A percentile compares a stretch with the other conserved stretches of the same genome.
Evolutionary conservation across 371 early-diverging fungal genomes (phyloP).

Genomic region (Mucor velutinosus): DNA sequence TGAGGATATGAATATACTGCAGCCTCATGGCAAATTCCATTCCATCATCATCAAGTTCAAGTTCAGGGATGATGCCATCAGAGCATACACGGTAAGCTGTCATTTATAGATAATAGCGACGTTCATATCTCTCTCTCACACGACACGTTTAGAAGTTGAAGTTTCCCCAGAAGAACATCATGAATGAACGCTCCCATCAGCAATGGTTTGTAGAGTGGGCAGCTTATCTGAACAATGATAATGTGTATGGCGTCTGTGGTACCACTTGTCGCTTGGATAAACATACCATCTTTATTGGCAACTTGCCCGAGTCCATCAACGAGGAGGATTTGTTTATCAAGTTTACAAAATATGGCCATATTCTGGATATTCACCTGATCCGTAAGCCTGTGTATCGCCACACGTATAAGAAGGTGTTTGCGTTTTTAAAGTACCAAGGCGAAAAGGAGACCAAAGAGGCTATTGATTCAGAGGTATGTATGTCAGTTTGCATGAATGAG

Average conservation of each 20-base stretch:
- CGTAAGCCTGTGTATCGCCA: constrained; percentile 24
- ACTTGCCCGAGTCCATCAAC: constrained; percentile 59
- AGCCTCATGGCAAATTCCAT: constrained; percentile 46
- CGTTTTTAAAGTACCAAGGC: constrained; percentile 68
- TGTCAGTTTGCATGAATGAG: no score
- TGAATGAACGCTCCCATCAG: background rate
- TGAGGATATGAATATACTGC: constrained; percentile 69
- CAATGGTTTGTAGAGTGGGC: constrained; percentile 77
- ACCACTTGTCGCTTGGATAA: constrained; percentile 42
- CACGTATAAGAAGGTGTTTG: constrained; percentile 49
- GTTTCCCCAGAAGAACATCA: background rate
- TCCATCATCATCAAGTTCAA: constrained; percentile 75
- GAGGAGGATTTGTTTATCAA: constrained; percentile 45
- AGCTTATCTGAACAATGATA: constrained; percentile 43
- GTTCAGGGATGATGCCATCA: constrained; percentile 83
- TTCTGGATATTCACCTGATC: constrained; percentile 56
- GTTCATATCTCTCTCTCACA: no score
- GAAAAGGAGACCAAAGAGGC: constrained; percentile 55
- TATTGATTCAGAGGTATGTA: constrained; percentile 64
- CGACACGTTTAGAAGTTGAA: constrained; percentile 4
- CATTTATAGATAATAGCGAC: background rate
- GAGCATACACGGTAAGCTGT: constrained; percentile 62
- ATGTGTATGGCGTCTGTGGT: background rate
- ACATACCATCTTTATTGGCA: constrained; percentile 69
- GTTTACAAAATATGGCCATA: constrained; percentile 64